A percentile compares a stretch with the other conserved stretches of the same genome.
phyloP scores from a whole-genome alignment of 225 moss, liverwort and hornwort genomes.

The Pseudoscleropodium purum region DNA sequence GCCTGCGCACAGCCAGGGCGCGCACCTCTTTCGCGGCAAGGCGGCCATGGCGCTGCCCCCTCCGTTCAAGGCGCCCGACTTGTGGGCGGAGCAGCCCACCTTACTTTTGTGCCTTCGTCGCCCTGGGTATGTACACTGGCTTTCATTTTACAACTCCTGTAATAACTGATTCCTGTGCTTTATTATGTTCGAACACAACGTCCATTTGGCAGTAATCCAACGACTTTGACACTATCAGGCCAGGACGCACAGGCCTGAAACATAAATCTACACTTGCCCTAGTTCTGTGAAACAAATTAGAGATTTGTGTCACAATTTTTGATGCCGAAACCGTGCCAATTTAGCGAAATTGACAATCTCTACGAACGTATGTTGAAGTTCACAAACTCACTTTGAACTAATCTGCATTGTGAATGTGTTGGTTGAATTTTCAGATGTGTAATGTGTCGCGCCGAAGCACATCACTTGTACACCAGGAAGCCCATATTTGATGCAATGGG shows the following conservation, averaged over 20 bases:
- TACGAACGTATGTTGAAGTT: too few relatives aligned
- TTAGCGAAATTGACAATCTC: neutral
- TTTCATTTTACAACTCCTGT: neutral
- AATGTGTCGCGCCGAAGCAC: conserved; percentile 92
- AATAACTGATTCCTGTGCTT: neutral
- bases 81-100: conserved; percentile 60
- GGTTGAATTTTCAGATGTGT: conserved; percentile 53
- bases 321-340: neutral
- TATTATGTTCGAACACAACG: neutral
- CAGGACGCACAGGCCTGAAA: neutral
- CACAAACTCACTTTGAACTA: neutral
- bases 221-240: neutral
- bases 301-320: neutral
- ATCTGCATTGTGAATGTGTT: neutral
- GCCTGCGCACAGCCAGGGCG: conserved; percentile 38
- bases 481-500: conserved; percentile 82
- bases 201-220: neutral
- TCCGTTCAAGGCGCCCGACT: conserved; percentile 35
- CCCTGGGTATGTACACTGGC: conserved; percentile 25
- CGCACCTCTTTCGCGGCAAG: conserved; percentile 15
- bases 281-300: neutral
- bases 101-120: conserved; percentile 60
- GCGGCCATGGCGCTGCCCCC: conserved; percentile 31
- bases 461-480: conserved; percentile 71
- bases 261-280: too few relatives aligned